These are phyloP conservation scores for Polygonum maritimum DNA, from an alignment of 148 eudicot species.

Conservation along the genomic window DNA sequence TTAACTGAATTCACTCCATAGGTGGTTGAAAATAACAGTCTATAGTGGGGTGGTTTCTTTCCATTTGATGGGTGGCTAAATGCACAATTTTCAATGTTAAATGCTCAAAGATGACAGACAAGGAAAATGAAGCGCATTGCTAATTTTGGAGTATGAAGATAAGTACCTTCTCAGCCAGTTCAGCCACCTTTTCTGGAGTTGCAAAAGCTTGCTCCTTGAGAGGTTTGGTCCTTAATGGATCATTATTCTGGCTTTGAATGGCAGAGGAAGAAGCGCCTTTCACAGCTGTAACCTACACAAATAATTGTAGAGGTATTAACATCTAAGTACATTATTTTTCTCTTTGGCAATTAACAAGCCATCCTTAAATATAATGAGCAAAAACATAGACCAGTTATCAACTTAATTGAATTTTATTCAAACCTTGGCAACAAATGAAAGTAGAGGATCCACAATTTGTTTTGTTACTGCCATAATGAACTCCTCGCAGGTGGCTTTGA, in stretches of 20 bases:
- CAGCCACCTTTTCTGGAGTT: conserved; percentile 80
- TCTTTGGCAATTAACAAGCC: not conserved
- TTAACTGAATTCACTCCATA: too few species aligned
- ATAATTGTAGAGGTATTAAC: too few species aligned
- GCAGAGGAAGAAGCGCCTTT: conserved; percentile 69
- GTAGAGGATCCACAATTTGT: conserved; percentile 89
- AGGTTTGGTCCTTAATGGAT: conserved; percentile 55
- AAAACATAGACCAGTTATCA: not conserved
- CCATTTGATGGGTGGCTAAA: too few species aligned
- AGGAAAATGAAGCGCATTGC: not conserved
- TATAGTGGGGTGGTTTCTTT: too few species aligned
- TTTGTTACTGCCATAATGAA: conserved; percentile 97
- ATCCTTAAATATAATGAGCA: not conserved
- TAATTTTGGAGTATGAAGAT: not conserved
- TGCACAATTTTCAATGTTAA: not conserved
- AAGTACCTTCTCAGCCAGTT: conserved; percentile 73
- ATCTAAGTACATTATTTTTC: not conserved
- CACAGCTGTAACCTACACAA: conserved; percentile 79
- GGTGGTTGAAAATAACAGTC: too few species aligned
- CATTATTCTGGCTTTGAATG: conserved; percentile 55
- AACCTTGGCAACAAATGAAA: conserved; percentile 97
- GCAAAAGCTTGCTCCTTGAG: conserved; percentile 98
- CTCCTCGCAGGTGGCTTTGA: conserved; percentile 94
- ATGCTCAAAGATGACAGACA: not conserved
- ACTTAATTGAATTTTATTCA: conserved; percentile 11